phyloP scores from a whole-genome alignment of 1,284 basidiomycete genomes.

The Apiotrichum porosum region DNA sequence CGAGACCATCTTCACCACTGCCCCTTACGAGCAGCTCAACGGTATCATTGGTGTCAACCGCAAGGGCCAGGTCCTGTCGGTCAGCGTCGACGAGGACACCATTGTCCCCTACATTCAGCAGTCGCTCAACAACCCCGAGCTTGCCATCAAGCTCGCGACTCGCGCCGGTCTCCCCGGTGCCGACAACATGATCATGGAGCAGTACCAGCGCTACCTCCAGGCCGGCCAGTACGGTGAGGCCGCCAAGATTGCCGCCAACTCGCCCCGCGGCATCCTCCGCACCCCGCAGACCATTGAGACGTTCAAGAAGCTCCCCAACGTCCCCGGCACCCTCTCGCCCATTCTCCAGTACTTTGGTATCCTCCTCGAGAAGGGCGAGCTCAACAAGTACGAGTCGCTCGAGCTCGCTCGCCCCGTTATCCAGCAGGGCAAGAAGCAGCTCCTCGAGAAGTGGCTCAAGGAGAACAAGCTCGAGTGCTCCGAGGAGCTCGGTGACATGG shows the following conservation, averaged over 20 bases:
- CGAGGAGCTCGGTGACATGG: conserved; percentile 97
- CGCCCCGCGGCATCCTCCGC: conserved; percentile 90
- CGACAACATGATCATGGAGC: conserved; percentile 93
- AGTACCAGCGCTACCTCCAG: conserved; percentile 90
- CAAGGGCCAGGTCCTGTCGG: conserved; percentile 97
- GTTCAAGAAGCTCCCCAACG: conserved; percentile 91
- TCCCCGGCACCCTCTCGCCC: conserved; percentile 86
- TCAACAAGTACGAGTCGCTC: conserved; percentile 94
- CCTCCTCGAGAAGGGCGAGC: conserved; percentile 91
- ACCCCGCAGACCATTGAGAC: conserved; percentile 95
- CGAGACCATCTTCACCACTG: conserved; percentile 98
- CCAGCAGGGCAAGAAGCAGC: conserved; percentile 92
- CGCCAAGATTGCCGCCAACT: conserved; percentile 98
- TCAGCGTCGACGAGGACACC: conserved; percentile 93
- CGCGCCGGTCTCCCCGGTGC: conserved; percentile 97
- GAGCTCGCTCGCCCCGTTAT: conserved; percentile 95
- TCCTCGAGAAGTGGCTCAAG: conserved; percentile 99
- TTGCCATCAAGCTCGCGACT: conserved; percentile 96
- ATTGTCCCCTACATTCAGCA: conserved; percentile 90
- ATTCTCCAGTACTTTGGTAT: conserved; percentile 99
- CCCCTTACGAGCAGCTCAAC: conserved; percentile 86
- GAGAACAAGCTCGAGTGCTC: conserved; percentile 99
- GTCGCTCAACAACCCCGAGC: conserved; percentile 93
- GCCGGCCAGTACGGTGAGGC: conserved; percentile 88
- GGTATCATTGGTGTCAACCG: conserved; percentile 99